A percentile compares a stretch with the other conserved stretches of the same genome.
These are phyloP conservation scores for Clarkia xantiana DNA, from an alignment of 345 rosid genomes.

Conservation along the genomic window DNA sequence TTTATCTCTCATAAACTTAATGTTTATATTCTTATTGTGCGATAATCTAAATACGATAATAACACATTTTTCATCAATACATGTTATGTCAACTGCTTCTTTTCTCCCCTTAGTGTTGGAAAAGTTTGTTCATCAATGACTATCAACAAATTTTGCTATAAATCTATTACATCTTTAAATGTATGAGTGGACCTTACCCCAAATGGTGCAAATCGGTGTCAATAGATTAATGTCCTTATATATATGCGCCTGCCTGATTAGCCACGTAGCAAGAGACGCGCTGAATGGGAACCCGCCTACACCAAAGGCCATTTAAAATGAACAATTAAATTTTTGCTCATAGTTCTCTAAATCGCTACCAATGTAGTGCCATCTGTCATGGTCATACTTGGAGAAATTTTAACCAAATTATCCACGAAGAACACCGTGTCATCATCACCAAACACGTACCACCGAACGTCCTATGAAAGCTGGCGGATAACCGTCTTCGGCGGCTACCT, in stretches of 20 bases:
- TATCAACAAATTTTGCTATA: no score
- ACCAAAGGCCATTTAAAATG: conserved; percentile 86
- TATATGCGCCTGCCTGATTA: conserved; percentile 59
- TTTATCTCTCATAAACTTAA: no score
- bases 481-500: conserved; percentile 8
- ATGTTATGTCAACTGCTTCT: no score
- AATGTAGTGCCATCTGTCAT: conserved; percentile 53
- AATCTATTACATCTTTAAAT: no score
- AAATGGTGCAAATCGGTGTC: no score
- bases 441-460: conserved; percentile 74
- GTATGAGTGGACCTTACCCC: no score
- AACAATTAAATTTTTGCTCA: conserved; percentile 56
- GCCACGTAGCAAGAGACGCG: conserved; percentile 46
- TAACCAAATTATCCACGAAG: conserved; percentile 63
- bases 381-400: conserved; percentile 65
- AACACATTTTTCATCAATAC: no score
- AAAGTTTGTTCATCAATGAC: no score
- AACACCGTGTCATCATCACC: conserved; percentile 93
- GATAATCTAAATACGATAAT: no score
- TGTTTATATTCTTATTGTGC: no score
- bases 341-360: conserved; percentile 74
- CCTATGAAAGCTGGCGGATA: conserved; percentile 41
- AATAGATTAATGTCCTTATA: no score
- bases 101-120: no score
- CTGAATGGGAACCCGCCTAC: conserved; percentile 84